Conservation (phyloP, 108 stramenopile genomes). For the Skeletonema menzelii region DNA sequence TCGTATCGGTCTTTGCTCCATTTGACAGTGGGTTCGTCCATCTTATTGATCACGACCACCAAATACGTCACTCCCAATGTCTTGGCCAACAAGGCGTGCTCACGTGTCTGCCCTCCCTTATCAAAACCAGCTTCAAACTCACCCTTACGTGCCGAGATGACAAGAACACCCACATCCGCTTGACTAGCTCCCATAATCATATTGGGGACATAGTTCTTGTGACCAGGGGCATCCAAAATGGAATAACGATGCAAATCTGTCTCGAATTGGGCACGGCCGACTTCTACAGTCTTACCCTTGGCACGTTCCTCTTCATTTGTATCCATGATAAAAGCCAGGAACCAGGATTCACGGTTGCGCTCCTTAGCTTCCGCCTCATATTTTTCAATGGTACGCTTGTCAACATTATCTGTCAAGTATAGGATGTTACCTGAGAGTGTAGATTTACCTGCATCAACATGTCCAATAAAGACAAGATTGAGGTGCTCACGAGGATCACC, state of each 20-base stretch:
- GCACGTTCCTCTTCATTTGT: slow-evolving; percentile 99
- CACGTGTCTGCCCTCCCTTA: slow-evolving; percentile 98
- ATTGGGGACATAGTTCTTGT: slow-evolving; percentile 99
- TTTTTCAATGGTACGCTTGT: slow-evolving; percentile 98
- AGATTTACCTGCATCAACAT: slow-evolving; percentile 99
- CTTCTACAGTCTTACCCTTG: slow-evolving; percentile 99
- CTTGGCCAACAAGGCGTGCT: slow-evolving; percentile 99
- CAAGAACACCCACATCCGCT: slow-evolving; percentile 98
- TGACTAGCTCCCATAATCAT: slow-evolving; percentile 99
- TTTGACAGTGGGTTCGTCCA: slow-evolving; percentile 98
- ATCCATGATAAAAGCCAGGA: slow-evolving; percentile 99
- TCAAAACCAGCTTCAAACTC: slow-evolving; percentile 99
- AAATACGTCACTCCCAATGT: slow-evolving; percentile 96
- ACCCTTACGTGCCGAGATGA: slow-evolving; percentile 98
- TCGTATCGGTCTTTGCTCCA: slow-evolving; percentile 95
- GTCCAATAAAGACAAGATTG: slow-evolving; percentile 98
- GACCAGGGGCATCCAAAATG: slow-evolving; percentile 99
- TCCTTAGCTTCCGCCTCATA: slow-evolving; percentile 99
- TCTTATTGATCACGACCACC: slow-evolving; percentile 99
- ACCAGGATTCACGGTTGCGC: slow-evolving; percentile 99
- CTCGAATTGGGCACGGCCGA: slow-evolving; percentile 97
- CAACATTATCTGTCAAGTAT: slow-evolving; percentile 97
- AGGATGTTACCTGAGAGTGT: slow-evolving; percentile 98
- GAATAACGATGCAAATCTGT: slow-evolving; percentile 95
- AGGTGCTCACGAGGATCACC: slow-evolving; percentile 98